phyloP scores from a whole-genome alignment of 129 eudicot genomes.

The Deinandra increscens region DNA sequence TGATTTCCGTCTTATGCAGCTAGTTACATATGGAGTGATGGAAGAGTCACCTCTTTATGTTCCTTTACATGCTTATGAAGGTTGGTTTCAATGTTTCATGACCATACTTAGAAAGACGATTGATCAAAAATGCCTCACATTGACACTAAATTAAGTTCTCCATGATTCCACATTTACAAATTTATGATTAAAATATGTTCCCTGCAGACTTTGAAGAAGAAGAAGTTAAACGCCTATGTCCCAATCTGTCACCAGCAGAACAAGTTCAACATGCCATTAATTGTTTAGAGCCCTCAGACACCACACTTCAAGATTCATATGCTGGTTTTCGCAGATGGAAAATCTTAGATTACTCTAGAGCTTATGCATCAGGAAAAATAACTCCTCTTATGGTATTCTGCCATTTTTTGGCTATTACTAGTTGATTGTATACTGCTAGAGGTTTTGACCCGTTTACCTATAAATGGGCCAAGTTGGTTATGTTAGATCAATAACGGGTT shows the following conservation, averaged over 20 bases:
- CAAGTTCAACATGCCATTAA: slow-evolving; percentile 59
- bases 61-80: slow-evolving; percentile 76
- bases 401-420: neutral
- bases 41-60: slow-evolving; percentile 82
- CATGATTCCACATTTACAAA: neutral
- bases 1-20: slow-evolving; percentile 47
- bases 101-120: neutral
- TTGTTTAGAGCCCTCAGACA: slow-evolving; percentile 45
- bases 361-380: slow-evolving; percentile 54
- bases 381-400: slow-evolving; percentile 71
- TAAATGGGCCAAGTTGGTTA: neutral
- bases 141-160: slow-evolving; percentile 6
- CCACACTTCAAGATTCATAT: slow-evolving; percentile 22
- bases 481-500: neutral
- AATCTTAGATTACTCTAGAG: slow-evolving; percentile 76
- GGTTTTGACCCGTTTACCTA: neutral
- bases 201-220: slow-evolving; percentile 49
- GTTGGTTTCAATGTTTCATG: slow-evolving; percentile 33
- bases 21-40: slow-evolving; percentile 80
- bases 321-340: slow-evolving; percentile 68
- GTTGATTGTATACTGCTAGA: neutral
- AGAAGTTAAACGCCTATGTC: slow-evolving; percentile 41
- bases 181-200: neutral
- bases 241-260: slow-evolving; percentile 45
- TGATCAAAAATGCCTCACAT: neutral